These are phyloP conservation scores for Emmonsia crescens DNA, from an alignment of 2,329 filamentous ascomycete genomes.

Conservation along the genomic window DNA sequence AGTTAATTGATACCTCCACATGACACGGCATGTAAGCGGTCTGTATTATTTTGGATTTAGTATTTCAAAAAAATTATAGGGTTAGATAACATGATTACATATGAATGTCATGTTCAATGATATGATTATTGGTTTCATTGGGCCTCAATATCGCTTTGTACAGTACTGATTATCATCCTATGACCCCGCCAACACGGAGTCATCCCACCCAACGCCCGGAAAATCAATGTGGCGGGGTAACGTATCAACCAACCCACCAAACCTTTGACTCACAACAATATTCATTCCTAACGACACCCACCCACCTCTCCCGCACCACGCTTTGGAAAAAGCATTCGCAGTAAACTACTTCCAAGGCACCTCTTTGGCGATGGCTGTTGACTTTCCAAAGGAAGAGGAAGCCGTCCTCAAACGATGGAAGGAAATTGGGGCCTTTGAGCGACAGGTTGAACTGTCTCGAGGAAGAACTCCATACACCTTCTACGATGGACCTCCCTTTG, in stretches of 20 bases:
- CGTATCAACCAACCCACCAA: neutral
- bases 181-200: neutral
- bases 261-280: constrained; percentile 9
- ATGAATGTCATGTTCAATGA: neutral
- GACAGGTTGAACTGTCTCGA: constrained; percentile 75
- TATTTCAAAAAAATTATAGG: neutral
- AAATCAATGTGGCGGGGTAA: constrained; percentile 6
- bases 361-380: constrained; percentile 59
- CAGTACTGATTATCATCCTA: neutral
- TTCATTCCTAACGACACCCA: constrained; percentile 1
- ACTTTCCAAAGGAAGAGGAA: constrained; percentile 89
- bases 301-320: constrained; percentile 9
- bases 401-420: constrained; percentile 74
- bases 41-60: neutral
- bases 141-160: neutral
- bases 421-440: constrained; percentile 82
- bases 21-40: neutral
- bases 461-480: constrained; percentile 82
- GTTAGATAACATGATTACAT: neutral
- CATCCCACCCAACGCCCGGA: constrained; percentile 1
- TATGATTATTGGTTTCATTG: neutral
- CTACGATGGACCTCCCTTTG: constrained; percentile 78
- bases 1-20: neutral
- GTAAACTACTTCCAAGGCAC: constrained; percentile 9
- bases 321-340: neutral